Evolutionary conservation across 768 basidiomycete genomes (phyloP).

Genomic region (Tulasnella sp.): DNA sequence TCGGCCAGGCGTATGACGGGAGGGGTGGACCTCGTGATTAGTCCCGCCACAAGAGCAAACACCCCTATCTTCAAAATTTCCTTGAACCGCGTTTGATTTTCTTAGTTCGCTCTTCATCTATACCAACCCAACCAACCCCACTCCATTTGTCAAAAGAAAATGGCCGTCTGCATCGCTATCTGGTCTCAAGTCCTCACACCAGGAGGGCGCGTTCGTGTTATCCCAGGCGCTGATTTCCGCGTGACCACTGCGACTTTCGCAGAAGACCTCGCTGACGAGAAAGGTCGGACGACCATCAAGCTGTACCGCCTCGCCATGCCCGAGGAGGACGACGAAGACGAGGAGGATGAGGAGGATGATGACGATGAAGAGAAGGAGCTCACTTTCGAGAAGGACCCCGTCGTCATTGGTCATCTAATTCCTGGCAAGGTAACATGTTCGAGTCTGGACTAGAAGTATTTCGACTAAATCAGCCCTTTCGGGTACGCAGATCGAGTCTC

Average conservation of each 20-base stretch:
- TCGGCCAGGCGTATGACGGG: no score
- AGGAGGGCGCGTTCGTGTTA: slow-evolving; percentile 3
- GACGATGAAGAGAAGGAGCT: slow-evolving; percentile 17
- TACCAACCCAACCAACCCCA: neutral
- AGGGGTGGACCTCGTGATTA: neutral
- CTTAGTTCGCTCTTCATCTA: neutral
- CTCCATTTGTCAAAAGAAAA: neutral
- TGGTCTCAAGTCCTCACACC: slow-evolving; percentile 2
- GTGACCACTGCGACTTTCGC: slow-evolving; percentile 30
- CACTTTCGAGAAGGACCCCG: slow-evolving; percentile 12
- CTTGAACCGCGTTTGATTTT: neutral
- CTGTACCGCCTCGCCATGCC: slow-evolving; percentile 17
- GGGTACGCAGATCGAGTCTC: slow-evolving; percentile 26
- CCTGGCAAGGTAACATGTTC: slow-evolving; percentile 24
- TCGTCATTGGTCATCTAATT: slow-evolving; percentile 25
- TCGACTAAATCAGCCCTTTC: neutral
- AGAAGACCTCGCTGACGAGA: slow-evolving; percentile 24
- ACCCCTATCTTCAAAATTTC: neutral
- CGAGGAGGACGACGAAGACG: slow-evolving; percentile 22
- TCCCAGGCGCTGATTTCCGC: slow-evolving; percentile 24
- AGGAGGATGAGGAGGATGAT: slow-evolving; percentile 20
- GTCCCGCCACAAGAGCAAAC: neutral
- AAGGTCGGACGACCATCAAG: slow-evolving; percentile 19
- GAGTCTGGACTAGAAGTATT: neutral
- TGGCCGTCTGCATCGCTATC: neutral